Evolutionary conservation across 257 asterid species (phyloP), one percentile per base, ranked within the genome.

Genomic region (Capsicum pubescens): DNA sequence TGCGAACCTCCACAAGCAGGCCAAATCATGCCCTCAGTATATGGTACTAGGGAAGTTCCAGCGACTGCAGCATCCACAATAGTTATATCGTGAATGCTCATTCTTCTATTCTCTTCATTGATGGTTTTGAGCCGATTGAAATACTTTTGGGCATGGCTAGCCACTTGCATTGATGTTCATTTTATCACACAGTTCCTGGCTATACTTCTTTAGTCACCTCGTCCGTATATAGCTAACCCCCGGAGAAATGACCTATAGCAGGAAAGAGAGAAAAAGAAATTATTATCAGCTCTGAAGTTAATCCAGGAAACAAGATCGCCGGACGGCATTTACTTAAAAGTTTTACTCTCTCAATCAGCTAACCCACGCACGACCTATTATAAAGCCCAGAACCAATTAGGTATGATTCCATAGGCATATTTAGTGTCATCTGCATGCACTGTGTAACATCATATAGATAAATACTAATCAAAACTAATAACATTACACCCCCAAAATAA

Each of bases 121-220:
- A 16, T 8, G 9, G 9, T 35, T 26, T 74, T 5, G 78, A 54
- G 9, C 16, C 61, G 85, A 13, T 32, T 72, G 42, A 84, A 81
- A 57, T 14, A 63, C 17, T 32, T 13, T 16, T 21, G 64, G 50
- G 83, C 83, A 42, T 80, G 83, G 54, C 71, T 80, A 39, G 83
- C 71, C 16, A 66, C 84, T 35, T 82, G 79, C 13, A 7, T 21
- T 44, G 84, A 9, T 21, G 78, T 82, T 64, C 79, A 64, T 50
- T 79, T 19, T 39, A 48, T 16, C 84, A 82, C 64, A 82, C 16
- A 54, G 63, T 61, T 6, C 79, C 79, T 82, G 19, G 79, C 66
- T 46, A 82, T 82, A 48, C 79, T 82, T 54, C 78, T 67, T 79
- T 79, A 82, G 70, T 82, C 66, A 9, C 79, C 79, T 67, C 19